Conservation (phyloP, 306 rosid species). For the Bauhinia variegata region DNA sequence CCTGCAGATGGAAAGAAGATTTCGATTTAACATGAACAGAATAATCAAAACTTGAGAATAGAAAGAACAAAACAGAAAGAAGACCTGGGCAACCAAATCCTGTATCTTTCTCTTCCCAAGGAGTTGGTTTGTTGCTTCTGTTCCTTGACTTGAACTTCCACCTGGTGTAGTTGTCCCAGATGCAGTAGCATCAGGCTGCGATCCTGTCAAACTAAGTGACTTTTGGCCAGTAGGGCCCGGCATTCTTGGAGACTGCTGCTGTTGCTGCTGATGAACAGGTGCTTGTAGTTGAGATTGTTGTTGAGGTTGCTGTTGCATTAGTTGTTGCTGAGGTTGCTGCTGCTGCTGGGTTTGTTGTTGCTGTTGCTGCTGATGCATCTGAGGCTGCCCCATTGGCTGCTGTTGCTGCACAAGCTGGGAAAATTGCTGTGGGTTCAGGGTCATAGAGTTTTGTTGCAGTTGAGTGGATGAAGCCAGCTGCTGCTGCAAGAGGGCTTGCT, state of each 20-base stretch:
- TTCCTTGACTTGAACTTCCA: slow-evolving; percentile 99
- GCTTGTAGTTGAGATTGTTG: slow-evolving; percentile 72
- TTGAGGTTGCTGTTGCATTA: slow-evolving; percentile 58
- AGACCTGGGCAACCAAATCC: slow-evolving; percentile 95
- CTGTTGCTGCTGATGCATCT: slow-evolving; percentile 68
- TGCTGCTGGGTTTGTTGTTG: slow-evolving; percentile 48
- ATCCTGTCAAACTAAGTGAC: slow-evolving; percentile 93
- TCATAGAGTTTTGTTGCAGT: slow-evolving; percentile 65
- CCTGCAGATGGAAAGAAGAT: slow-evolving; percentile 52
- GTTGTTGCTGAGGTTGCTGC: slow-evolving; percentile 53
- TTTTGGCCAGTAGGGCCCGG: slow-evolving; percentile 83
- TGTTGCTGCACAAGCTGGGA: slow-evolving; percentile 87
- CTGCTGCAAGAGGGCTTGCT: slow-evolving; percentile 63
- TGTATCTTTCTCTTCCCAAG: slow-evolving; percentile 99
- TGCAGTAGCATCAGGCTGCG: slow-evolving; percentile 96
- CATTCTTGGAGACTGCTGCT: slow-evolving; percentile 89
- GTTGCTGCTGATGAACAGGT: slow-evolving; percentile 77
- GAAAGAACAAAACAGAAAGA: slow-evolving; percentile 20
- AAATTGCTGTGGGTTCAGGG: slow-evolving; percentile 68
- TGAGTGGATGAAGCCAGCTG: slow-evolving; percentile 76
- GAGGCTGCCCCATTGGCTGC: slow-evolving; percentile 72
- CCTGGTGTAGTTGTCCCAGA: slow-evolving; percentile 98
- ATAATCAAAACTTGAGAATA: neutral
- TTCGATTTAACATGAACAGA: slow-evolving; percentile 28
- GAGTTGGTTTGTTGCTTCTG: slow-evolving; percentile 94